These are phyloP conservation scores for Cutaneotrichosporon sp. DNA, from an alignment of 1,284 basidiomycete genomes.

Conservation along the genomic window DNA sequence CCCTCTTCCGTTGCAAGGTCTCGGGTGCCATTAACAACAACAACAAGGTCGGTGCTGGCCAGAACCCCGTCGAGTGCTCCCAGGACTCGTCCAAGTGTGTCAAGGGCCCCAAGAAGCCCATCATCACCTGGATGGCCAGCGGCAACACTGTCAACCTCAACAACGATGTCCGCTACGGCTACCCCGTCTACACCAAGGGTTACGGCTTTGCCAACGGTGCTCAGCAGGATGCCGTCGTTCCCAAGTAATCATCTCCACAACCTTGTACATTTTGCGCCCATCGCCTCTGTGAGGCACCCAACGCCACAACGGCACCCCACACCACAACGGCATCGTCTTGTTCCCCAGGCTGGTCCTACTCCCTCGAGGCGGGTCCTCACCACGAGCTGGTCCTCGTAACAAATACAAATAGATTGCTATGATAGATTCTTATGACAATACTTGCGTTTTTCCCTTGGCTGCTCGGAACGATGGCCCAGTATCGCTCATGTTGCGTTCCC, in stretches of 20 bases:
- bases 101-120: constrained; percentile 28
- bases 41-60: constrained; percentile 45
- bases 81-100: constrained; percentile 34
- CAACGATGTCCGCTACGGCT: constrained; percentile 58
- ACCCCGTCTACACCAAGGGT: constrained; percentile 38
- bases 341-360: background rate
- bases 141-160: constrained; percentile 10
- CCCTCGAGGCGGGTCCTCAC: background rate
- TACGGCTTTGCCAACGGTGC: constrained; percentile 54
- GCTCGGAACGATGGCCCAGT: no score
- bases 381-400: background rate
- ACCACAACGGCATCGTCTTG: background rate
- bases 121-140: constrained; percentile 13
- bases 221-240: constrained; percentile 33
- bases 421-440: no score
- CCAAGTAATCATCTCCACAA: background rate
- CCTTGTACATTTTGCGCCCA: background rate
- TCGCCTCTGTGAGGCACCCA: background rate
- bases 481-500: no score
- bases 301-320: background rate
- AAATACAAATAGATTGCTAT: no score
- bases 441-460: no score
- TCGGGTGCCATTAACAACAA: constrained; percentile 49
- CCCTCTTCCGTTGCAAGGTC: constrained; percentile 69
- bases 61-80: constrained; percentile 44